These are phyloP conservation scores for Trypanosoma caninum DNA, from an alignment of 208 protist species.

Conservation along the genomic window DNA sequence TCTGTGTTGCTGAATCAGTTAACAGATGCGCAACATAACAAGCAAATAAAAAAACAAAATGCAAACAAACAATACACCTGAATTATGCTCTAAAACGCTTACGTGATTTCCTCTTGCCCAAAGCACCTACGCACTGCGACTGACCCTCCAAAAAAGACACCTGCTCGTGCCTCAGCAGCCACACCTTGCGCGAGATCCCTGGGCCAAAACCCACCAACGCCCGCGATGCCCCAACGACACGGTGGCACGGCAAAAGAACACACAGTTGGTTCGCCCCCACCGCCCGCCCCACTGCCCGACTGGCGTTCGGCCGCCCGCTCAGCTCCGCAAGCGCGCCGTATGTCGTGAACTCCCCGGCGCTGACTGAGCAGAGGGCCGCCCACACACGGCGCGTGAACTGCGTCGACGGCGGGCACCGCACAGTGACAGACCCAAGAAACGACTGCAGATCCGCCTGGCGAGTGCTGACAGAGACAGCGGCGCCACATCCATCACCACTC, in stretches of 20 bases:
- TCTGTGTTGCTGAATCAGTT: background rate
- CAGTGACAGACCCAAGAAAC: conserved; percentile 33
- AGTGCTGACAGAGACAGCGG: background rate
- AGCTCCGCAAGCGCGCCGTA: conserved; percentile 49
- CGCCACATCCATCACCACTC: background rate
- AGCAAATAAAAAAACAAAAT: conserved; percentile 12
- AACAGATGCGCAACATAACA: too few species aligned
- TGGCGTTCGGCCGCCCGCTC: conserved; percentile 11
- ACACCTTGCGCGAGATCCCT: conserved; percentile 61
- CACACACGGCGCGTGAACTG: conserved; percentile 40
- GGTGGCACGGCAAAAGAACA: conserved; percentile 71
- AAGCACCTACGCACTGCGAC: conserved; percentile 28
- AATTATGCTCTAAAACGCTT: conserved; percentile 6
- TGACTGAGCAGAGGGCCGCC: conserved; percentile 45
- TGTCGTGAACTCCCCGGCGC: conserved; percentile 33
- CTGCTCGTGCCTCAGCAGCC: conserved; percentile 64
- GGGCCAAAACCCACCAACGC: conserved; percentile 56
- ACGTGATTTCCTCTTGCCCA: background rate
- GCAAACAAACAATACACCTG: conserved; percentile 1
- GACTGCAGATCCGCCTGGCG: conserved; percentile 3
- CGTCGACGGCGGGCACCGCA: conserved; percentile 35
- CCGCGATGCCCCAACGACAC: conserved; percentile 48
- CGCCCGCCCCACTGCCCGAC: conserved; percentile 55
- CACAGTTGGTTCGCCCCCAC: conserved; percentile 61
- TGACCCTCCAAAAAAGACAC: conserved; percentile 29